Evolutionary conservation across 2,329 filamentous ascomycete genomes (phyloP).

Genomic region (Zasmidium cellare): DNA sequence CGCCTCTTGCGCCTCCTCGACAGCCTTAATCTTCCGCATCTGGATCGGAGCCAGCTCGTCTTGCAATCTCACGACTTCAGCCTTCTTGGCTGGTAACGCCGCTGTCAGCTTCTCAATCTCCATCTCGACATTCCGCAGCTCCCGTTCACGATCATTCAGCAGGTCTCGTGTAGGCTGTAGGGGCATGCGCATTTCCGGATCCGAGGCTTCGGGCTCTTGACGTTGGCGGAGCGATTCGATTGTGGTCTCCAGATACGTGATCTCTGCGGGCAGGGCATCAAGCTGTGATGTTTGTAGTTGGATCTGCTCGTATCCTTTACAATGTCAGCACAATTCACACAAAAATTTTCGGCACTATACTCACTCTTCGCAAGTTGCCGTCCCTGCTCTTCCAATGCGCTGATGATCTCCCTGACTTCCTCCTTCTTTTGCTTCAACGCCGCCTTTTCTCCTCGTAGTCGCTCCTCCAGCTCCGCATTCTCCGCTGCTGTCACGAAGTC

Average conservation of each 20-base stretch:
- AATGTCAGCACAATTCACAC: slow-evolving; percentile 4
- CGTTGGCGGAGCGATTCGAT: slow-evolving; percentile 48
- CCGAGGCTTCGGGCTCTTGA: slow-evolving; percentile 35
- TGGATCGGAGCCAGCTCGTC: slow-evolving; percentile 70
- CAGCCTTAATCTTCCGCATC: slow-evolving; percentile 63
- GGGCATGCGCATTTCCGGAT: slow-evolving; percentile 44
- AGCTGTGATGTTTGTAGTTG: slow-evolving; percentile 54
- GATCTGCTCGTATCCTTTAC: slow-evolving; percentile 54
- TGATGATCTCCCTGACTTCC: slow-evolving; percentile 72
- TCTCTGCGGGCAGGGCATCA: slow-evolving; percentile 52
- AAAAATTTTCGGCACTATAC: slow-evolving; percentile 20
- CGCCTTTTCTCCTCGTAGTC: slow-evolving; percentile 69
- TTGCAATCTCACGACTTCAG: slow-evolving; percentile 66
- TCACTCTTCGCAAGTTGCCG: slow-evolving; percentile 56
- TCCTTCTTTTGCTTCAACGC: slow-evolving; percentile 77
- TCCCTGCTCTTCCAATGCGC: slow-evolving; percentile 67
- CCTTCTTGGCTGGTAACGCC: slow-evolving; percentile 64
- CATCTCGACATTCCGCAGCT: slow-evolving; percentile 43
- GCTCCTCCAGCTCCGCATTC: slow-evolving; percentile 74
- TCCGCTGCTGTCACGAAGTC: slow-evolving; percentile 79
- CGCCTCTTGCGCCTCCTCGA: slow-evolving; percentile 69
- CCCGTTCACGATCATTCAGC: slow-evolving; percentile 41
- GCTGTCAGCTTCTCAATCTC: slow-evolving; percentile 55
- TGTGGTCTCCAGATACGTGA: slow-evolving; percentile 52
- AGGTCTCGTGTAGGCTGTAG: slow-evolving; percentile 45